Evolutionary conservation across 208 protist species (phyloP).

Genomic region (Phytomonas sp.): DNA sequence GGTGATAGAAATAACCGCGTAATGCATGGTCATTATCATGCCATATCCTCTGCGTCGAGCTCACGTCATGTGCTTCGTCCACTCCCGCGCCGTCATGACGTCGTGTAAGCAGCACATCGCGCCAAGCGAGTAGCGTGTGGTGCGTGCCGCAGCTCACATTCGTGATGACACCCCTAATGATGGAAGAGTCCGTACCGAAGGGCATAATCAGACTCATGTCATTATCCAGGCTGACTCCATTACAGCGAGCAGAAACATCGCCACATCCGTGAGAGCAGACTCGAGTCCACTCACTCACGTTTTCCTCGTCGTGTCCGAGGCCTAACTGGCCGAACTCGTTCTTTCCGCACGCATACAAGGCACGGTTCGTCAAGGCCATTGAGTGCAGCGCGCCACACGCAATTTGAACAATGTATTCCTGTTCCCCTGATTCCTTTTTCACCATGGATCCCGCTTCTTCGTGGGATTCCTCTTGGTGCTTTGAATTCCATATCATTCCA

Average conservation of each 20-base stretch:
- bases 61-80: not conserved
- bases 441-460: not conserved
- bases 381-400: slow-evolving; percentile 73
- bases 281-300: slow-evolving; percentile 22
- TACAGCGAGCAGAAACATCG: not conserved
- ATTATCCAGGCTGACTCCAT: not conserved
- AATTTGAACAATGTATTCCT: slow-evolving; percentile 16
- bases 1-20: slow-evolving; percentile 23
- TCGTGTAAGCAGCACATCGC: slow-evolving; percentile 22
- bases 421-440: too few species aligned
- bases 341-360: slow-evolving; percentile 58
- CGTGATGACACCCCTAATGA: slow-evolving; percentile 39
- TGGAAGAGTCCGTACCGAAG: not conserved
- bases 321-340: slow-evolving; percentile 84
- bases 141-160: slow-evolving; percentile 78
- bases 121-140: slow-evolving; percentile 69
- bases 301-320: slow-evolving; percentile 23
- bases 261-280: slow-evolving; percentile 7
- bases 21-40: not conserved
- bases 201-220: not conserved
- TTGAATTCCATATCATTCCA: not conserved
- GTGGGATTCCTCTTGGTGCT: not conserved
- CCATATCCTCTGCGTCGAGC: not conserved
- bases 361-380: slow-evolving; percentile 31
- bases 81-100: not conserved